Percentiles rank a stretch among this genome's conserved stretches.
Conservation (phyloP, 2,329 filamentous ascomycete species). For the Penicillium sp. region DNA sequence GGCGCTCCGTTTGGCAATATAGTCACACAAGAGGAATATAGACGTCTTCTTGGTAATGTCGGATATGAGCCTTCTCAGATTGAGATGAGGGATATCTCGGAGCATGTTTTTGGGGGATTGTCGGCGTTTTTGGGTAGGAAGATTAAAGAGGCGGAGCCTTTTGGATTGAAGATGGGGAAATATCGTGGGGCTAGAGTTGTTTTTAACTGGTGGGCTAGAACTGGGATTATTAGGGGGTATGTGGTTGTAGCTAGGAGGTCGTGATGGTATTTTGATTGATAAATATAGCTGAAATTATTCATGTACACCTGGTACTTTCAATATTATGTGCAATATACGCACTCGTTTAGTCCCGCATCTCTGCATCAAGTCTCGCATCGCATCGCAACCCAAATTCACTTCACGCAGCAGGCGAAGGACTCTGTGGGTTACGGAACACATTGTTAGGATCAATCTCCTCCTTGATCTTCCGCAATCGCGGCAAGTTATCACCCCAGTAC, state of each 20-base stretch:
- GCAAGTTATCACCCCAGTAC: conserved; percentile 58
- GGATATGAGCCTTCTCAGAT: conserved; percentile 50
- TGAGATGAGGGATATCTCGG: conserved; percentile 52
- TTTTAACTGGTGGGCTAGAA: conserved; percentile 46
- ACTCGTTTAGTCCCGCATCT: background rate
- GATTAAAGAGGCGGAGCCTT: conserved; percentile 33
- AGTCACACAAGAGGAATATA: conserved; percentile 49
- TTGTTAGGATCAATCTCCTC: conserved; percentile 52
- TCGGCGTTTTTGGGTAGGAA: conserved; percentile 45
- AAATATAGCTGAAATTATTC: background rate
- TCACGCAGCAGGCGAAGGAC: conserved; percentile 10
- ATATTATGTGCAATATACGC: background rate
- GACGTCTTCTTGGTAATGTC: conserved; percentile 45
- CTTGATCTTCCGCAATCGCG: conserved; percentile 52
- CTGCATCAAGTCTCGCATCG: background rate
- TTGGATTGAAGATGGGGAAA: conserved; percentile 41
- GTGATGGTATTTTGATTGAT: background rate
- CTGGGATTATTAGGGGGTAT: conserved; percentile 39
- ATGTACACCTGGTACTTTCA: background rate
- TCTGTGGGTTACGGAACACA: conserved; percentile 61
- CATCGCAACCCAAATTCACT: background rate
- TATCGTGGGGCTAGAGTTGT: conserved; percentile 34
- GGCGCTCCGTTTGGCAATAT: conserved; percentile 54
- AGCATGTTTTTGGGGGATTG: conserved; percentile 54
- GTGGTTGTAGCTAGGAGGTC: conserved; percentile 40